phyloP scores from a whole-genome alignment of 768 basidiomycete genomes.

The Strobilomyces confusus region DNA sequence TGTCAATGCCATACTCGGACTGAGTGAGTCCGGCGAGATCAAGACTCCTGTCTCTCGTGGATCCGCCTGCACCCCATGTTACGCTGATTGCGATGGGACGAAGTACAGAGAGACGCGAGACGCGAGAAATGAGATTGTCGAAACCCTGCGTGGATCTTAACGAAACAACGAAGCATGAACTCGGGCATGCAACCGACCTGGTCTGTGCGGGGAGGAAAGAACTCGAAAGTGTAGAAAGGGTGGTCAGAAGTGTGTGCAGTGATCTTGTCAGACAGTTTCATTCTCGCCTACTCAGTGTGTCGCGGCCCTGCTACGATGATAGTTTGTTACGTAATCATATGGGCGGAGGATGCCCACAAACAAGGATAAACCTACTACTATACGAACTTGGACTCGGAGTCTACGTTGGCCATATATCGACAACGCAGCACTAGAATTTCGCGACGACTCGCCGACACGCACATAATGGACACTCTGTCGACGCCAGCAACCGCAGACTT shows the following conservation, averaged over 20 bases:
- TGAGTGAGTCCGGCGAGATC: conserved; percentile 82
- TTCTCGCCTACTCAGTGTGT: conserved; percentile 24
- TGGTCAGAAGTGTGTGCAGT: conserved; percentile 34
- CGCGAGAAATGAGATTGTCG: conserved; percentile 84
- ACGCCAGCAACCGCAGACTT: conserved; percentile 79
- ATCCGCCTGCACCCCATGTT: conserved; percentile 98
- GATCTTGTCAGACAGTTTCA: conserved; percentile 78
- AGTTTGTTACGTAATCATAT: conserved; percentile 4
- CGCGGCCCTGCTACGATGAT: too few relatives aligned
- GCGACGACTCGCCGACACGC: neutral
- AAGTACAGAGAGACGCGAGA: conserved; percentile 73
- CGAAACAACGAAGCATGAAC: neutral
- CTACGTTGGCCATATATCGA: conserved; percentile 1
- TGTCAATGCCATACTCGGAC: conserved; percentile 71
- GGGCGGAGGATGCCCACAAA: conserved; percentile 17
- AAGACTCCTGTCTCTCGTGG: conserved; percentile 81
- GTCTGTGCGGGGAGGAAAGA: conserved; percentile 95
- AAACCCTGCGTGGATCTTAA: conserved; percentile 58
- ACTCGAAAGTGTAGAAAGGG: conserved; percentile 94
- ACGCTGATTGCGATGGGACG: conserved; percentile 83
- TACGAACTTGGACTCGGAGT: neutral
- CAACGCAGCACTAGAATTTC: neutral
- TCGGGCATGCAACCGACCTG: conserved; percentile 45
- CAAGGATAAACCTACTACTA: conserved; percentile 21
- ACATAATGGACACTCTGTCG: conserved; percentile 47